Evolutionary conservation across 139 green algal species (phyloP), one percentile per base, ranked within the genome.

Genomic region (Micromonas commoda): DNA sequence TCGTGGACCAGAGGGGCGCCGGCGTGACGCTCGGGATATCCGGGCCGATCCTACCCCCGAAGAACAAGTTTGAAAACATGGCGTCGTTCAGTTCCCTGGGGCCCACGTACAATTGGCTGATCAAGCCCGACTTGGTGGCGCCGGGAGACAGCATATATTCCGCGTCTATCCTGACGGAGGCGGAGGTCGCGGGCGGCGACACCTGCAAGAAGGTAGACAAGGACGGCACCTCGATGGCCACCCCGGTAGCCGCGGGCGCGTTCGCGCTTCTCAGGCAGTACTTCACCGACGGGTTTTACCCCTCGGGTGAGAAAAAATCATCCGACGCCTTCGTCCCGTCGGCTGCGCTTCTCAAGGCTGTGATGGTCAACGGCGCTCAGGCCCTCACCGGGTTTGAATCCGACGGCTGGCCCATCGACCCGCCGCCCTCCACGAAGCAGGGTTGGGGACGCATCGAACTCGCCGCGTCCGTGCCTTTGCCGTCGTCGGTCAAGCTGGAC

Each of bases 211-310:
- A 26, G 74, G 24, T n/a, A 4, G 73, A 37, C 67, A 73, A 70
- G 2, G 85, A 86, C 81, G 93, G 93, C 38, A 98, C 93, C 1
- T 92, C 86, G 23, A 98, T 98, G 94, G 90, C 94, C 0, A 96
- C 93, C 1, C 90, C 90, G 0, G 70, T 91, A 26, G 80, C 85
- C 3, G 90, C 90, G 2, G 90, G 87, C 29, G 71, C 81, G 20
- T 89, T 83, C 2, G 70, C 77, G 0, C 80, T 94, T 3, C 60
- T 84, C 16, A 37, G 79, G 26, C 79, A 88, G 64, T 88, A 88
- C 78, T 88, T 86, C 70, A 72, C 33, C 61, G 79, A 88, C 1
- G 84, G 84, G 6, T 87, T 82, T 51, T 87, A 87, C 60, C 83
- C 83, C 33, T 67, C 74, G 3, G 78, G 73, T 2, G 29, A 68